Conservation (phyloP, 2,329 filamentous ascomycete species). For the Exophiala phaeomuriformis region DNA sequence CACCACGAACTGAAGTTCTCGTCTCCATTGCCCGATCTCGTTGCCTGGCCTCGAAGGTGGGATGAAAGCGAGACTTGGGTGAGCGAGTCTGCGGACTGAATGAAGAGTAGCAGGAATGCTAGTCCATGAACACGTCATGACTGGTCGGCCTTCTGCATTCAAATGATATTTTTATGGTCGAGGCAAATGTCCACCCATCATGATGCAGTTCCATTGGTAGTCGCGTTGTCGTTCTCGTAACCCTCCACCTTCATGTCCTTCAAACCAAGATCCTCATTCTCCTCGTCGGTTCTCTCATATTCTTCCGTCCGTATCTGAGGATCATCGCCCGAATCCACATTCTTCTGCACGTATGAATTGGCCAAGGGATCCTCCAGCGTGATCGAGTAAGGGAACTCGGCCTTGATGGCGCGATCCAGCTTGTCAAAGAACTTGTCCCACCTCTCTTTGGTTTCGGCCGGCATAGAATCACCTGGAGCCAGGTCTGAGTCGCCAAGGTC, state of each 20-base stretch:
- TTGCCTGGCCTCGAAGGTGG: too few relatives aligned
- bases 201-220: neutral
- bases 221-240: slow-evolving; percentile 53
- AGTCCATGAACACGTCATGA: too few relatives aligned
- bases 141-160: too few relatives aligned
- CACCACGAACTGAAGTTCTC: too few relatives aligned
- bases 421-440: slow-evolving; percentile 78
- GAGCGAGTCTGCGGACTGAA: too few relatives aligned
- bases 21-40: too few relatives aligned
- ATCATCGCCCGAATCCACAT: slow-evolving; percentile 61
- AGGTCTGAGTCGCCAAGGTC: slow-evolving; percentile 54
- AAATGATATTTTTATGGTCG: too few relatives aligned
- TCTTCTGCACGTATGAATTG: slow-evolving; percentile 86
- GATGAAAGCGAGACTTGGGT: too few relatives aligned
- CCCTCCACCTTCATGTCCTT: slow-evolving; percentile 88
- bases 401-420: slow-evolving; percentile 70
- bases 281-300: slow-evolving; percentile 81
- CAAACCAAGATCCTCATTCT: slow-evolving; percentile 87
- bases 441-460: slow-evolving; percentile 54
- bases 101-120: too few relatives aligned
- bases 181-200: too few relatives aligned
- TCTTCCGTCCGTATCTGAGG: slow-evolving; percentile 73
- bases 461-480: slow-evolving; percentile 71
- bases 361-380: slow-evolving; percentile 82
- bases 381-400: slow-evolving; percentile 72